Base-by-base conservation (phyloP, 352 stramenopile genomes). In the Globisporangium nodosum region DNA sequence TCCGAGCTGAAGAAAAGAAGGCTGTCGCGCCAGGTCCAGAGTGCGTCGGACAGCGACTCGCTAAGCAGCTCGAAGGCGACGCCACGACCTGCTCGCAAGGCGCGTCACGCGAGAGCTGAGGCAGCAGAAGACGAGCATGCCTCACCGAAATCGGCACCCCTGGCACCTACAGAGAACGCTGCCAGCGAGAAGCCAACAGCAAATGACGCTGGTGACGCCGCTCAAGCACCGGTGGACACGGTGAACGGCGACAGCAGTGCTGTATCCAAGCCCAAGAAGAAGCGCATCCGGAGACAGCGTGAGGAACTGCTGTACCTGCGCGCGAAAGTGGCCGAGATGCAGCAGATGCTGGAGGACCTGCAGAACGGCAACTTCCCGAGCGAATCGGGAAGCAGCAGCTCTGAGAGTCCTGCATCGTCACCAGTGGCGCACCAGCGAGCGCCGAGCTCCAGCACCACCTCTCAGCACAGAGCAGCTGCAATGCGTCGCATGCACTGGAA, bases 401-500 rank as follows among this genome's bases (percentile, higher is more conserved):
- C 42, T 3, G 40, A 43, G 27, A 51, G 24, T 31, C 37, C 52
- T 13, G 35, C 12, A 11, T 48, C 51, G 18, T 48, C 51, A 21
- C 51, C 35, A 16, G 20, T 39, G 8, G 8, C 33, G 8, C 33
- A 12, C 7, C 33, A 47, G 5, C 20, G 6, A 21, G 12, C 20
- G 3, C 12, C 20, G 6, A 27, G 24, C 24, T 27, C 24, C 35
- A 49, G 20, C 50, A 54, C 12, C 50, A 46, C 9, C 6, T 3
- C 12, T 7, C 48, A 52, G 13, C 16, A 42, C 15, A 1, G 12
- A 18, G 5, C 20, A 35, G 15, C 13, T 35, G 3, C 35, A 12
- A 24, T 63, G n/a, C 12, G 30, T 21, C n/a, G 46, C 37, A 24
- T 42, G 13, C 31, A 16, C 33, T 81, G 72, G 74, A 59, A 72